Evolutionary conservation across 2,329 filamentous ascomycete species (phyloP).

Genomic region (Fusarium sp.): DNA sequence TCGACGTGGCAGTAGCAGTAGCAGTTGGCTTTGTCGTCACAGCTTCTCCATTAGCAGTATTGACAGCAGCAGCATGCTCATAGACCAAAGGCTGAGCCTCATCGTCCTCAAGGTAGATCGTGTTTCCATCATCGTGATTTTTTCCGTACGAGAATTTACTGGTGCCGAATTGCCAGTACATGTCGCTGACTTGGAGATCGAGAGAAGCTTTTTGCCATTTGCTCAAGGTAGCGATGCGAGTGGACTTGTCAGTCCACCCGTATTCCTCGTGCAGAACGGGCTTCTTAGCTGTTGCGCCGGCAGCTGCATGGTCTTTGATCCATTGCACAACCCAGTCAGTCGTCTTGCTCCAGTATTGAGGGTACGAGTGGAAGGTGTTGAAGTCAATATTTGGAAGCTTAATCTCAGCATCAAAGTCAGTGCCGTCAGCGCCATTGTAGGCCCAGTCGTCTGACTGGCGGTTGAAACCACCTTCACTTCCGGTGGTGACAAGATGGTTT

Average conservation of each 20-base stretch:
- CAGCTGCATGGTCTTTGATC: slow-evolving; percentile 62
- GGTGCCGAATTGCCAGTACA: slow-evolving; percentile 67
- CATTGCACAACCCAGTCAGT: slow-evolving; percentile 62
- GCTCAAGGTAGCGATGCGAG: slow-evolving; percentile 55
- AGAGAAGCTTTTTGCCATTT: slow-evolving; percentile 61
- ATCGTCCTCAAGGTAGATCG: slow-evolving; percentile 62
- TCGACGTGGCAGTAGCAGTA: background rate
- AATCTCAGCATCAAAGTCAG: slow-evolving; percentile 62
- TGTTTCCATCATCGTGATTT: slow-evolving; percentile 66
- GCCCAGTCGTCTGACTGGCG: slow-evolving; percentile 52
- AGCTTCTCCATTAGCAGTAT: slow-evolving; percentile 47
- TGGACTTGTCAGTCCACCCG: slow-evolving; percentile 54
- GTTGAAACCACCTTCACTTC: slow-evolving; percentile 68
- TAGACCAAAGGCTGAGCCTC: slow-evolving; percentile 57
- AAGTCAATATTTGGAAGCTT: slow-evolving; percentile 60
- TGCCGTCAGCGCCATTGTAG: slow-evolving; percentile 60
- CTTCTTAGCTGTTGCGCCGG: slow-evolving; percentile 53
- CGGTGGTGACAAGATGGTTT: slow-evolving; percentile 64
- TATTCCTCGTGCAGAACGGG: slow-evolving; percentile 56
- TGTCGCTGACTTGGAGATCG: slow-evolving; percentile 59
- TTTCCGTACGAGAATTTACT: slow-evolving; percentile 61
- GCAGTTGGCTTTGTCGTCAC: background rate
- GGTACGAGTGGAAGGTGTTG: slow-evolving; percentile 64
- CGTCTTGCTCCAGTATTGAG: slow-evolving; percentile 64
- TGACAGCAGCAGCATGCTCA: slow-evolving; percentile 54